Evolutionary conservation across 2,329 filamentous ascomycete genomes (phyloP).

Genomic region (Xylariomycetidae sp.): DNA sequence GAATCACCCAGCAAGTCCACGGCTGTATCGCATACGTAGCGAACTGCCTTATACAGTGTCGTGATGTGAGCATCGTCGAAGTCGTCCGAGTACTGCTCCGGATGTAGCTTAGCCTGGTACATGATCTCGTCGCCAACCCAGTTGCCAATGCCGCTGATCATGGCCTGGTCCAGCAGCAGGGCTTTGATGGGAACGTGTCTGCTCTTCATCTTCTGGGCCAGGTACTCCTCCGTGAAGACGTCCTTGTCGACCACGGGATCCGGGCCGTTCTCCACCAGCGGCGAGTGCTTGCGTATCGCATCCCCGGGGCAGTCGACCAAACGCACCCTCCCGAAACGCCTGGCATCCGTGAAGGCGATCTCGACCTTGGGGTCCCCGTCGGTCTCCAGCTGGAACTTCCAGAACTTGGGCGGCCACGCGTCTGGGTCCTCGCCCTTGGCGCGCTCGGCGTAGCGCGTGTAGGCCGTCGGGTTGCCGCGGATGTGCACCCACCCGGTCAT

Average conservation of each 20-base stretch:
- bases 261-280: conserved; percentile 85
- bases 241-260: conserved; percentile 83
- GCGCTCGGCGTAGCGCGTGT: conserved; percentile 77
- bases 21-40: conserved; percentile 73
- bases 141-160: conserved; percentile 89
- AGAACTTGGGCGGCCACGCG: conserved; percentile 84
- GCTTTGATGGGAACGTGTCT: conserved; percentile 88
- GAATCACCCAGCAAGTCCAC: conserved; percentile 76
- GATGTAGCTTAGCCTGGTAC: conserved; percentile 83
- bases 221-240: conserved; percentile 68
- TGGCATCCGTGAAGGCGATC: conserved; percentile 77
- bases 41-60: conserved; percentile 64
- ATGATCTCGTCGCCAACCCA: conserved; percentile 96
- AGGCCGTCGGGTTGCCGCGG: conserved; percentile 67
- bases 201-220: conserved; percentile 62
- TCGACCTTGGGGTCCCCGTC: conserved; percentile 45
- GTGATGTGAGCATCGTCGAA: conserved; percentile 67
- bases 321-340: conserved; percentile 72
- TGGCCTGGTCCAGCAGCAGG: conserved; percentile 77
- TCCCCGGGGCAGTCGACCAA: conserved; percentile 74
- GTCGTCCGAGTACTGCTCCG: conserved; percentile 86
- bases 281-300: conserved; percentile 68
- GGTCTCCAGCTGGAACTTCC: conserved; percentile 76
- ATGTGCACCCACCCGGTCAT: conserved; percentile 87
- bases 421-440: conserved; percentile 53